Percentiles rank a stretch among this genome's conserved stretches.
phyloP scores from a whole-genome alignment of 2,329 filamentous ascomycete genomes.

The Hymenoscyphus albidus region DNA sequence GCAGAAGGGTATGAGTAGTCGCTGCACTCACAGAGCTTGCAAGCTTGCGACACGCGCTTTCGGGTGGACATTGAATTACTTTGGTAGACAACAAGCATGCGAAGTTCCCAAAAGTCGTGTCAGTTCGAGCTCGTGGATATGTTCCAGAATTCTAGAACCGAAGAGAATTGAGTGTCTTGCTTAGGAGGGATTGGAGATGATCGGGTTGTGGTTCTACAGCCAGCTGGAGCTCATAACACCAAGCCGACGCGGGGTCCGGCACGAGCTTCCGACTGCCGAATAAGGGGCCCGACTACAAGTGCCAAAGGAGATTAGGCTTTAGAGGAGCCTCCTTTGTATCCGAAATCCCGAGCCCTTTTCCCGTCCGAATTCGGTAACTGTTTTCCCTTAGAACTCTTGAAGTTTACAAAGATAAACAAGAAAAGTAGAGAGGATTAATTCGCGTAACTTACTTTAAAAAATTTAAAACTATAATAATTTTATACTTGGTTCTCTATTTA shows the following conservation, averaged over 20 bases:
- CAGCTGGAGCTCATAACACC: not conserved
- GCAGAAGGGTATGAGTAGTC: not conserved
- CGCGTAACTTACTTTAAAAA: too few relatives aligned
- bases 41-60: slow-evolving; percentile 33
- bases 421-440: too few relatives aligned
- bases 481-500: too few relatives aligned
- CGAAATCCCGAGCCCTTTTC: not conserved
- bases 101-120: not conserved
- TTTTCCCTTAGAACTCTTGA: too few relatives aligned
- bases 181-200: not conserved
- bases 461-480: too few relatives aligned
- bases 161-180: not conserved
- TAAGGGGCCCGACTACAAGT: not conserved
- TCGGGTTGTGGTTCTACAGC: not conserved
- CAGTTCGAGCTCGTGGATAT: not conserved
- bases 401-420: too few relatives aligned
- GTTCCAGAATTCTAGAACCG: not conserved
- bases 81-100: not conserved
- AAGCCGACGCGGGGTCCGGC: not conserved
- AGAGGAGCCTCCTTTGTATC: not conserved
- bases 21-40: slow-evolving; percentile 15
- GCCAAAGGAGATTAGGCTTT: not conserved
- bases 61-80: slow-evolving; percentile 31
- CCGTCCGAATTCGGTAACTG: not conserved
- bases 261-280: not conserved